A percentile compares a stretch with the other conserved stretches of the same genome.
Conservation (phyloP, 306 rosid species). For the Fagus crenata region DNA sequence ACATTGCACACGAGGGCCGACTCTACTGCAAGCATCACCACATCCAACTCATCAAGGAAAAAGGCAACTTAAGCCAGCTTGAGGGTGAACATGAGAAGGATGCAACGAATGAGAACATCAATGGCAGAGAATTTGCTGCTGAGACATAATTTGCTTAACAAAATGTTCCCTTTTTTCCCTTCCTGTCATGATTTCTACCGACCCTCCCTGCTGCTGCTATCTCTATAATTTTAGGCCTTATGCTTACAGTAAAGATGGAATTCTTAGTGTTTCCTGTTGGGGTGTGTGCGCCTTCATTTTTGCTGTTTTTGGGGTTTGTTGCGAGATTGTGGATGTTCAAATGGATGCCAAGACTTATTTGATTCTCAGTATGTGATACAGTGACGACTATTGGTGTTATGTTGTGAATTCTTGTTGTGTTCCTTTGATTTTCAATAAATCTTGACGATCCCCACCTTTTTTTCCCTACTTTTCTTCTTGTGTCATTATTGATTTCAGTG, state of each 20-base stretch:
- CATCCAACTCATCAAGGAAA: constrained; percentile 87
- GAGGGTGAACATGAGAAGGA: constrained; percentile 74
- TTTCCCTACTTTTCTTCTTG: not conserved
- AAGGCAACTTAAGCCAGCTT: constrained; percentile 96
- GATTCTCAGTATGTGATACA: constrained; percentile 30
- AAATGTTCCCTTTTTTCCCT: constrained; percentile 12
- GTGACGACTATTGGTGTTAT: constrained; percentile 13
- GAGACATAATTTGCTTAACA: constrained; percentile 40
- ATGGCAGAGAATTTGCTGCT: constrained; percentile 53
- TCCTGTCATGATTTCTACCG: constrained; percentile 7
- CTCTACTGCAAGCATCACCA: constrained; percentile 99
- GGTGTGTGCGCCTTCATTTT: constrained; percentile 33
- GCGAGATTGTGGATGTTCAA: constrained; percentile 36
- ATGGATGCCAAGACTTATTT: constrained; percentile 40
- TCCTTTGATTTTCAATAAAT: constrained; percentile 21
- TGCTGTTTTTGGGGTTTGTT: constrained; percentile 30
- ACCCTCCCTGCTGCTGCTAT: constrained; percentile 7
- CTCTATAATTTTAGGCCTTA: constrained; percentile 11
- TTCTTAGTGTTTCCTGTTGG: constrained; percentile 22
- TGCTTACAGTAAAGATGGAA: constrained; percentile 14
- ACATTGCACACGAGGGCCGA: constrained; percentile 93
- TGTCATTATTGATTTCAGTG: too few relatives aligned
- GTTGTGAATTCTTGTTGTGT: constrained; percentile 19
- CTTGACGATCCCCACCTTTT: constrained; percentile 8
- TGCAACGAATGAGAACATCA: constrained; percentile 34